Conservation (phyloP, 768 basidiomycete genomes). For the Rossbeevera mucosa region DNA sequence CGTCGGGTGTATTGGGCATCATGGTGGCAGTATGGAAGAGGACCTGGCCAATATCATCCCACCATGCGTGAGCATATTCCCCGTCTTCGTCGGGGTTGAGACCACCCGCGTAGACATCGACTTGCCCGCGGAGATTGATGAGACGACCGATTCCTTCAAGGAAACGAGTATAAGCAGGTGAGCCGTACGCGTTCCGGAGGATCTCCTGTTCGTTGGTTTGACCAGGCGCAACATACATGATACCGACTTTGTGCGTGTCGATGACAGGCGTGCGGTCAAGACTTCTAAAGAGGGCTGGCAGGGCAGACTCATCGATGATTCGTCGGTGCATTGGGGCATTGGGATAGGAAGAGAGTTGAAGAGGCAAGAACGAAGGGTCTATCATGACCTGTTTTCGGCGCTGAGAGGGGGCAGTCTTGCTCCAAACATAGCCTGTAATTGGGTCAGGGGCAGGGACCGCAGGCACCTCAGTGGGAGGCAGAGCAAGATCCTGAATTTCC, state of each 20-base stretch:
- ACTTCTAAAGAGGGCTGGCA: constrained; percentile 56
- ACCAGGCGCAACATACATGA: constrained; percentile 92
- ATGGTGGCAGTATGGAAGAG: constrained; percentile 95
- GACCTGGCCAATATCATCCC: constrained; percentile 95
- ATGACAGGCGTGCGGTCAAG: constrained; percentile 90
- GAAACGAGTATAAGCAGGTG: constrained; percentile 92
- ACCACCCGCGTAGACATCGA: constrained; percentile 90
- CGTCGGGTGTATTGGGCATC: constrained; percentile 78
- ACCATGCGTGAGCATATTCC: constrained; percentile 97
- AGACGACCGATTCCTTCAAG: constrained; percentile 84
- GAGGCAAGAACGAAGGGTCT: constrained; percentile 79
- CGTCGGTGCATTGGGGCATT: constrained; percentile 37
- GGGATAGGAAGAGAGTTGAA: constrained; percentile 81
- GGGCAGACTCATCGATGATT: constrained; percentile 49
- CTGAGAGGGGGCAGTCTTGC: constrained; percentile 79
- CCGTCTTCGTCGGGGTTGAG: constrained; percentile 90
- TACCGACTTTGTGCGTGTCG: constrained; percentile 94
- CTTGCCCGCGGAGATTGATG: constrained; percentile 83
- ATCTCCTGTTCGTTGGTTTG: constrained; percentile 84
- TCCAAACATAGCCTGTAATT: constrained; percentile 87
- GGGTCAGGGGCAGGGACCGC: constrained; percentile 54
- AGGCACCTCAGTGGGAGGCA: constrained; percentile 2
- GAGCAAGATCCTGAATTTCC: constrained; percentile 20
- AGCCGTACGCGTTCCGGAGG: constrained; percentile 85
- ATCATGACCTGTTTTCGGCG: constrained; percentile 80